Conservation (phyloP, 1,284 basidiomycete species). For the Somion occarium region DNA sequence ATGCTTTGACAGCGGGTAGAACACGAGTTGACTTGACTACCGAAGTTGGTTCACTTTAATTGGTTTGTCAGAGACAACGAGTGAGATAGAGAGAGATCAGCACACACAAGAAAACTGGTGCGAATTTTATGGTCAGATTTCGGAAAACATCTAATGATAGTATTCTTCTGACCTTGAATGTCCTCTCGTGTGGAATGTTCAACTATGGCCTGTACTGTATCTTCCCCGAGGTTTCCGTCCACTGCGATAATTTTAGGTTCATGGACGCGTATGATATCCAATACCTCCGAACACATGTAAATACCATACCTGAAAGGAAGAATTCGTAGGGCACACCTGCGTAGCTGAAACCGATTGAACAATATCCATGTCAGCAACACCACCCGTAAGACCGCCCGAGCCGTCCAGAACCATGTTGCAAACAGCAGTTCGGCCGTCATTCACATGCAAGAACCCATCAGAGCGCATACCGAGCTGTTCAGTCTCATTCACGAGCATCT, state of each 20-base stretch:
- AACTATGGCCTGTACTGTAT: constrained; percentile 50
- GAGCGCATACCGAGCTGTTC: constrained; percentile 66
- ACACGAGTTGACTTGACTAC: constrained; percentile 72
- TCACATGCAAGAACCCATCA: constrained; percentile 64
- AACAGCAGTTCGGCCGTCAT: constrained; percentile 57
- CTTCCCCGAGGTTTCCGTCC: constrained; percentile 75
- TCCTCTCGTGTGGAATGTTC: constrained; percentile 38
- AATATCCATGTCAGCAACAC: constrained; percentile 91
- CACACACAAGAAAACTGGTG: constrained; percentile 58
- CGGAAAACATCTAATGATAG: neutral
- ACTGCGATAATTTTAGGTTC: constrained; percentile 65
- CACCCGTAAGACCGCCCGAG: constrained; percentile 70
- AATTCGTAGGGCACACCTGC: constrained; percentile 33
- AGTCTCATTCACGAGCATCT: constrained; percentile 56
- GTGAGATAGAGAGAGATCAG: neutral
- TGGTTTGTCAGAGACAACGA: constrained; percentile 11
- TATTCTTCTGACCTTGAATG: constrained; percentile 46
- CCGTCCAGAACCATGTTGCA: constrained; percentile 83
- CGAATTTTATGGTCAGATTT: constrained; percentile 3
- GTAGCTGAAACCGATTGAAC: constrained; percentile 46
- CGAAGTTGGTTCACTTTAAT: constrained; percentile 80
- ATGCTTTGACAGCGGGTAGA: constrained; percentile 53
- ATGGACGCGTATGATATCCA: constrained; percentile 37
- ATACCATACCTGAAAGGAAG: neutral
- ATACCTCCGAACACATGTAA: constrained; percentile 30